Evolutionary conservation across 768 basidiomycete species (phyloP), one percentile per base, ranked within the genome.

Genomic region (Strobilomyces confusus): DNA sequence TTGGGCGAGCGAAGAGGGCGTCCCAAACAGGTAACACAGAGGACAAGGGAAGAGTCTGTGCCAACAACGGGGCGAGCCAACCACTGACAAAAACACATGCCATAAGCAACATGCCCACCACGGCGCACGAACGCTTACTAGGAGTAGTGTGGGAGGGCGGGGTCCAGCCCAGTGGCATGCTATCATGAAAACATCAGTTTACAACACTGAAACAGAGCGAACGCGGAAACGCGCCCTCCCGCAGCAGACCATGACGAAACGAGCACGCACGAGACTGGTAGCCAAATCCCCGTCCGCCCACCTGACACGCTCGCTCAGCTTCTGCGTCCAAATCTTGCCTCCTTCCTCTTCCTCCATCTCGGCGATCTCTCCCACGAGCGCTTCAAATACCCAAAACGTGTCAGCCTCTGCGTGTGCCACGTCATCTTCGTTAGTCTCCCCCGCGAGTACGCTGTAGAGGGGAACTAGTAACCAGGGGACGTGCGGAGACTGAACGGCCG

Each of bases 351-450:
- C 85, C 54, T 85, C 84, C n/a, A 92, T 65, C 47, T 88, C 89
- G 1, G 80, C 74, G 45, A 91, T 80, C 61, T 91, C 89, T 25
- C 83, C 81, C 0, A 89, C 72, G 59, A 91, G 75, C 0, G 82
- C 78, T 65, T 90, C 87, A 51, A 91, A 86, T 5, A 90, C 61
- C 89, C 89, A 92, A 65, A 92, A 92, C 0, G 84, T 78, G 61
- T 92, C 89, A 2, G 89, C 89, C 66, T 92, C 89, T 5, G 77
- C 78, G 64, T 90, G 87, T 0, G 79, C 75, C 11, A 79, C 65
- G 40, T 87, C 84, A 49, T 80, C 77, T 0, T 76, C 68, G 17
- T 87, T 79, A 1, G 82, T 73, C 61, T 90, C 88, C 62, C 81
- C 78, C 17, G 73, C 68, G 45, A 89, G 70, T 0, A 79, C 80